Conservation (phyloP, 2,329 filamentous ascomycete genomes). For the Diplocarpon rosae region DNA sequence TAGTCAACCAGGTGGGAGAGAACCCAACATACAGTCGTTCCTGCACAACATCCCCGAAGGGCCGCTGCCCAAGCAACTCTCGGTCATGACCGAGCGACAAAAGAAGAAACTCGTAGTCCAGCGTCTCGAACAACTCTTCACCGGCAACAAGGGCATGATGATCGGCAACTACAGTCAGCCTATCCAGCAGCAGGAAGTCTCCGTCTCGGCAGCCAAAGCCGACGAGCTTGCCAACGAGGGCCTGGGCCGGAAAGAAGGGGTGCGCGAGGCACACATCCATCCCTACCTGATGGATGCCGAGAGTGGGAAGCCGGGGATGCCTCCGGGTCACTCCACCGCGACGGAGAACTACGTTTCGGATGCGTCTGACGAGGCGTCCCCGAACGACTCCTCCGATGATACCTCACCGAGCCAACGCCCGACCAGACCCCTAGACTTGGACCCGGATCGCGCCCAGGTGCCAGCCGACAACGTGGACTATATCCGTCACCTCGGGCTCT, state of each 20-base stretch:
- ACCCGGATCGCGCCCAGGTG: conserved; percentile 65
- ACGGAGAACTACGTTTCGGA: conserved; percentile 1
- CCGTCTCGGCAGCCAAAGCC: conserved; percentile 37
- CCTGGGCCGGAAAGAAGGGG: conserved; percentile 24
- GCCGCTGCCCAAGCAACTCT: conserved; percentile 47
- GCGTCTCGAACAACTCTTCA: conserved; percentile 71
- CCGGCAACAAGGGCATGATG: conserved; percentile 47
- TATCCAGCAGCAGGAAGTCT: conserved; percentile 36
- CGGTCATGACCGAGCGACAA: conserved; percentile 55
- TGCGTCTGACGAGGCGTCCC: conserved; percentile 7
- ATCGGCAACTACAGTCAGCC: conserved; percentile 18
- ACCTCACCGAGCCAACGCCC: conserved; percentile 45
- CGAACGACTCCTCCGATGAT: conserved; percentile 36
- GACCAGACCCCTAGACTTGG: conserved; percentile 64
- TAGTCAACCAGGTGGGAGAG: conserved; percentile 21
- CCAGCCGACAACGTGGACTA: conserved; percentile 72
- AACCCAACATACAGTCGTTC: conserved; percentile 57
- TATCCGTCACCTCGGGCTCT: conserved; percentile 61
- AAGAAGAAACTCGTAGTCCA: conserved; percentile 69
- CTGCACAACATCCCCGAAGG: conserved; percentile 62
- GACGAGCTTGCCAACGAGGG: conserved; percentile 22
- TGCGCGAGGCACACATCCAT: conserved; percentile 32
- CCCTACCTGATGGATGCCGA: conserved; percentile 15
- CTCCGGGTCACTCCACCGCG: background rate
- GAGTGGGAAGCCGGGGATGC: background rate